A percentile compares a stretch with the other conserved stretches of the same genome.
phyloP scores from a whole-genome alignment of 306 rosid genomes.

The Potentilla sterilis region DNA sequence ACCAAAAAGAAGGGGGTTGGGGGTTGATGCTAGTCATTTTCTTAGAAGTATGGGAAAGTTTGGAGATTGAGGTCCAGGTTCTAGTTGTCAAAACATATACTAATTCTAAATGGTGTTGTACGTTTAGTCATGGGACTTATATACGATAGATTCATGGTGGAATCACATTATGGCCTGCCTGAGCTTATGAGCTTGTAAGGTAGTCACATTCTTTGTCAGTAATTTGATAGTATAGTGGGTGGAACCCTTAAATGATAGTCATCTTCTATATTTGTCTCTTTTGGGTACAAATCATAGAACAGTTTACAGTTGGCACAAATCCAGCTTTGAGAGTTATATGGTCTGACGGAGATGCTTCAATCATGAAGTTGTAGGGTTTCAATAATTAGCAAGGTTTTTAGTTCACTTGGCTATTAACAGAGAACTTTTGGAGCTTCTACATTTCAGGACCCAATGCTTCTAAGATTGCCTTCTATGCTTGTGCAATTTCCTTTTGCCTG shows the following conservation, averaged over 20 bases:
- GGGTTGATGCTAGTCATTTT: background rate
- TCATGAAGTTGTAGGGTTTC: background rate
- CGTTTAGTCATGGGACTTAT: background rate
- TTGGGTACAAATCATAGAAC: background rate
- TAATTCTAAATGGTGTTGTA: background rate
- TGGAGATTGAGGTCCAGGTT: background rate
- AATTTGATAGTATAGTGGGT: background rate
- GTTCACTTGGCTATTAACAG: background rate
- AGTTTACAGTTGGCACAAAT: background rate
- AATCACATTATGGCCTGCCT: background rate
- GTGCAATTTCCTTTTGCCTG: background rate
- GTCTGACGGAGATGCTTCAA: background rate
- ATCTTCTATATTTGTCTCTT: background rate
- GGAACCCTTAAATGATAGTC: background rate
- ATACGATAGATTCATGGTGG: background rate
- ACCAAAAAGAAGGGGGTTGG: background rate
- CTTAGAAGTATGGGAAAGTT: background rate
- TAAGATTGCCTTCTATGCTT: constrained; percentile 5
- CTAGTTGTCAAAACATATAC: background rate
- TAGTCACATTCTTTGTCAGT: background rate
- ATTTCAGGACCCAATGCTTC: background rate
- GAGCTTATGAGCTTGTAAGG: background rate
- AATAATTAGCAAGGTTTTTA: background rate
- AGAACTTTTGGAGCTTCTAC: background rate
- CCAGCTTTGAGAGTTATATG: background rate